These are phyloP conservation scores for Hordeum pubiflorum DNA, from an alignment of 202 grass and related monocot species.

Conservation along the genomic window DNA sequence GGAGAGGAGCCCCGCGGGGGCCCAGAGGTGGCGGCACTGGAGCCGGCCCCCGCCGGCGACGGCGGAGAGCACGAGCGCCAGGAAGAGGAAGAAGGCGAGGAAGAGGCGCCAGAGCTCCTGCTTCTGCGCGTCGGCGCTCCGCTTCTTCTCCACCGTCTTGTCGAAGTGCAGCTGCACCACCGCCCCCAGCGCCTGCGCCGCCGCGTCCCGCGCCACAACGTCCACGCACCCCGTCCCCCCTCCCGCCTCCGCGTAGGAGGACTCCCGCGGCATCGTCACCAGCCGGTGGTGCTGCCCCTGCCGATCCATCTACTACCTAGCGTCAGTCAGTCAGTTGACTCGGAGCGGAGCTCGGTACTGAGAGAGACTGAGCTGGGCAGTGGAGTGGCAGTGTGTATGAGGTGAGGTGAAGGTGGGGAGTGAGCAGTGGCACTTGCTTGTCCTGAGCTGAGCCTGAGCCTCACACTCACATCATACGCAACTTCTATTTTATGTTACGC, in stretches of 20 bases:
- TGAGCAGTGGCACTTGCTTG: not conserved
- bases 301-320: conserved; percentile 25
- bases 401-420: not conserved
- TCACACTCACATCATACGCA: too few species aligned
- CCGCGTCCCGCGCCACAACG: conserved; percentile 50
- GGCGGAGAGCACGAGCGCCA: conserved; percentile 52
- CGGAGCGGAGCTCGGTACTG: not conserved
- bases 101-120: conserved; percentile 96
- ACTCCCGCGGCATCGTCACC: not conserved
- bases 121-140: conserved; percentile 74
- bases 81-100: conserved; percentile 82
- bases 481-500: too few species aligned
- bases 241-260: conserved; percentile 25
- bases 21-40: conserved; percentile 91
- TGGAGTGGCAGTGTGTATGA: too few species aligned
- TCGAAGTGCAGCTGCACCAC: conserved; percentile 96
- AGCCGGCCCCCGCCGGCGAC: conserved; percentile 39
- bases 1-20: conserved; percentile 73
- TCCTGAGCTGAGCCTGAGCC: too few species aligned
- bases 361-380: too few species aligned
- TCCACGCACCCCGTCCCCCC: conserved; percentile 2
- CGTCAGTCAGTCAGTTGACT: not conserved
- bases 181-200: conserved; percentile 58
- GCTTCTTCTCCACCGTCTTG: conserved; percentile 96
- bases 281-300: conserved; percentile 14